These are phyloP conservation scores for Cyanodermella asteris DNA, from an alignment of 2,329 filamentous ascomycete species.

Conservation along the genomic window DNA sequence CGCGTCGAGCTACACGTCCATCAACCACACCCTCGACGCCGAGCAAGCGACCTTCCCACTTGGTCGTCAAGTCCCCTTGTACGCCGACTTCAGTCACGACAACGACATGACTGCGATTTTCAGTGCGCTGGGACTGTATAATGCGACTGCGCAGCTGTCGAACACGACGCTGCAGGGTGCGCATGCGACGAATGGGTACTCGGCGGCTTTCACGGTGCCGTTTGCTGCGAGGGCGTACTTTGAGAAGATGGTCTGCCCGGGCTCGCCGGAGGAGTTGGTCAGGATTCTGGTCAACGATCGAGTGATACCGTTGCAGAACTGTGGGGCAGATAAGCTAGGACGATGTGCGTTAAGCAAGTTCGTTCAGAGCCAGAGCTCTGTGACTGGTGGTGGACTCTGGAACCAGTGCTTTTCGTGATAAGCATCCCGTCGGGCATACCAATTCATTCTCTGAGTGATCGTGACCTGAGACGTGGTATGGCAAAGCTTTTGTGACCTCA, in stretches of 20 bases:
- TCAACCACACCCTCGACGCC: conserved; percentile 55
- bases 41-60: conserved; percentile 52
- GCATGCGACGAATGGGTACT: conserved; percentile 41
- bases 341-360: conserved; percentile 49
- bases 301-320: conserved; percentile 50
- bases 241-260: conserved; percentile 58
- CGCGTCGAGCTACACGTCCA: conserved; percentile 51
- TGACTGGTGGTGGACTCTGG: conserved; percentile 52
- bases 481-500: no score
- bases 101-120: conserved; percentile 65
- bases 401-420: conserved; percentile 29
- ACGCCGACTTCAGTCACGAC: conserved; percentile 84
- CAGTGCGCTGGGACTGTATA: conserved; percentile 58
- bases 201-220: conserved; percentile 58
- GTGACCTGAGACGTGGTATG: no score
- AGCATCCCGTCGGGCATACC: no score
- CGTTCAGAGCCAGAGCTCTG: conserved; percentile 55
- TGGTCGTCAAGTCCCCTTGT: conserved; percentile 31
- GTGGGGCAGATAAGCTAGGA: conserved; percentile 46
- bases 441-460: no score
- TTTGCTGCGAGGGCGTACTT: conserved; percentile 67
- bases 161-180: conserved; percentile 29
- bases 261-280: conserved; percentile 42
- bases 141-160: conserved; percentile 30
- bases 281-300: conserved; percentile 67